Evolutionary conservation across 2,329 filamentous ascomycete genomes (phyloP).

Genomic region (Fusarium clavum): DNA sequence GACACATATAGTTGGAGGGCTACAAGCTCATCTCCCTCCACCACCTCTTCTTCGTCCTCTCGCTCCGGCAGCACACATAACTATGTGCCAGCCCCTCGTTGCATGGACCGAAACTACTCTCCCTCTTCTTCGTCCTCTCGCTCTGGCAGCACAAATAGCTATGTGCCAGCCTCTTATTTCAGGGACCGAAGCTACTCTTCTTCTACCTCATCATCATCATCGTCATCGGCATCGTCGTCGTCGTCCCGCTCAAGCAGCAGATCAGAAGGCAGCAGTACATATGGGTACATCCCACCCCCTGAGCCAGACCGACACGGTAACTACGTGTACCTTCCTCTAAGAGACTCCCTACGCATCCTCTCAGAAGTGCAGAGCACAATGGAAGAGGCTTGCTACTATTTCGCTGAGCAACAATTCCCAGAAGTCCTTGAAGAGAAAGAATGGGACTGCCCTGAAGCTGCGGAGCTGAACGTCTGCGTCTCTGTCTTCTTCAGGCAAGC

Average conservation of each 20-base stretch:
- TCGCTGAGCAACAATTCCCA: conserved; percentile 6
- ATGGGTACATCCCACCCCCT: not conserved
- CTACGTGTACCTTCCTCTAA: not conserved
- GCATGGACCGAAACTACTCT: no score
- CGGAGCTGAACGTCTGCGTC: conserved; percentile 18
- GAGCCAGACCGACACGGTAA: accelerated
- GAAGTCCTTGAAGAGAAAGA: not conserved
- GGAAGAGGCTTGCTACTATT: conserved; percentile 14
- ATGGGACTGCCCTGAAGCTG: conserved; percentile 12
- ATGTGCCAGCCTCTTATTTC: no score
- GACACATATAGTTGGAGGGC: no score
- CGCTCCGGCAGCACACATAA: no score
- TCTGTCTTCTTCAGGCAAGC: not conserved
- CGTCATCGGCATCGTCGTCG: no score
- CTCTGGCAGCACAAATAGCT: no score
- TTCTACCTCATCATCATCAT: not conserved
- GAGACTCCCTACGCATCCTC: not conserved
- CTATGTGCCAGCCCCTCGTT: no score
- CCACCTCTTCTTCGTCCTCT: no score
- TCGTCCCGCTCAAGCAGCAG: no score
- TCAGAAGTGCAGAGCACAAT: conserved; percentile 2
- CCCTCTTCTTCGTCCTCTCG: no score
- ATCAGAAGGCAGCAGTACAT: not conserved
- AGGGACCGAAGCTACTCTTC: not conserved
- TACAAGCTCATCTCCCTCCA: not conserved